These are phyloP conservation scores for Scenedesmus sp. DNA, from an alignment of 163 green algal species.

Conservation along the genomic window DNA sequence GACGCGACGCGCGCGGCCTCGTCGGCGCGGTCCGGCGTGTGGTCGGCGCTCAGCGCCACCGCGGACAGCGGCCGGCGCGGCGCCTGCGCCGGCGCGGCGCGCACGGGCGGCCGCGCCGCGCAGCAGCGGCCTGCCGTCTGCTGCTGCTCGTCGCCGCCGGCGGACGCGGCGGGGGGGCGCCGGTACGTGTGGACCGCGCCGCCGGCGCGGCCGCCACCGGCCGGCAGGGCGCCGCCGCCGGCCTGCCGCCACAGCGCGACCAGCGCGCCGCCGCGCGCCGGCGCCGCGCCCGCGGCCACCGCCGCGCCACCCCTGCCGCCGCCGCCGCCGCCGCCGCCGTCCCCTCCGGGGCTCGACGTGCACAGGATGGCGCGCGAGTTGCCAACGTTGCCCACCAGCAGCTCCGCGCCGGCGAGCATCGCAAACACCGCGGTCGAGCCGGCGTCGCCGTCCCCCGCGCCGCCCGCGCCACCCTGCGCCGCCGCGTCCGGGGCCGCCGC, in stretches of 20 bases:
- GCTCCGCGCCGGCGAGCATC: slow-evolving; percentile 6
- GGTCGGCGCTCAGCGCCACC: slow-evolving; percentile 15
- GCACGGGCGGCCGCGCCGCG: not conserved
- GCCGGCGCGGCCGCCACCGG: not conserved
- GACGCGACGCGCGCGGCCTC: slow-evolving; percentile 18
- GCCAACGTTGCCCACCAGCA: slow-evolving; percentile 51
- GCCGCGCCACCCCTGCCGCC: not conserved
- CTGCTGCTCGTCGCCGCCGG: slow-evolving; percentile 2
- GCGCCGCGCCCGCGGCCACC: too few relatives aligned
- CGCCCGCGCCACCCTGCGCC: not conserved
- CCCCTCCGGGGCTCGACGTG: not conserved
- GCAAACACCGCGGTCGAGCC: slow-evolving; percentile 52
- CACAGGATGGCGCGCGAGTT: slow-evolving; percentile 58
- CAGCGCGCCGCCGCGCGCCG: not conserved
- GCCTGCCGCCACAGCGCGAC: not conserved
- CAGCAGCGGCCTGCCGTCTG: too few relatives aligned
- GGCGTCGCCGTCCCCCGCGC: slow-evolving; percentile 19
- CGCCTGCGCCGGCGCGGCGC: not conserved
- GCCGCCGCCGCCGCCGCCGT: not conserved
- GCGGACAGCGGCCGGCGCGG: not conserved
- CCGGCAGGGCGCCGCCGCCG: not conserved
- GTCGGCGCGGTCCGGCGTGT: slow-evolving; percentile 18
- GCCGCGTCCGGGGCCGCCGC: not conserved
- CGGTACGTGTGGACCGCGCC: not conserved
- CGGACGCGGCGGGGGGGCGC: not conserved